Percentiles rank a stretch among this genome's conserved stretches.
phyloP scores from a whole-genome alignment of 768 basidiomycete genomes.

The Coprinellus micaceus region DNA sequence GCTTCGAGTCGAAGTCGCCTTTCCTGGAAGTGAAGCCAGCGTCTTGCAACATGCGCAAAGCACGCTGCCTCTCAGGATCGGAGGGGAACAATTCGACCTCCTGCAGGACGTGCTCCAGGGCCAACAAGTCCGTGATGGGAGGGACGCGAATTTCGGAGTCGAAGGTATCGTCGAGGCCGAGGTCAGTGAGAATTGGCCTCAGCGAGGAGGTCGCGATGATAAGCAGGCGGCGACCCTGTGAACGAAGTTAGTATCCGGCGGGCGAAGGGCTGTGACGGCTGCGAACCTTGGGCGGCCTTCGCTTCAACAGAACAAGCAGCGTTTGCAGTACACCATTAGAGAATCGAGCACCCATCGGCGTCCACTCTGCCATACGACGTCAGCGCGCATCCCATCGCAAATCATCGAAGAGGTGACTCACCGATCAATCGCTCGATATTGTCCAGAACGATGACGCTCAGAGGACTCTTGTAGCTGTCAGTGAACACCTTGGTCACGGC shows the following conservation, averaged over 20 bases:
- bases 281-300: conserved; percentile 74
- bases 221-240: conserved; percentile 84
- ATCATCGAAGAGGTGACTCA: conserved; percentile 23
- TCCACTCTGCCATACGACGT: conserved; percentile 68
- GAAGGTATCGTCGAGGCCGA: conserved; percentile 86
- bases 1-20: conserved; percentile 39
- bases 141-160: conserved; percentile 85
- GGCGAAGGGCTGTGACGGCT: not conserved
- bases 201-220: conserved; percentile 92
- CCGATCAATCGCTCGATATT: conserved; percentile 91
- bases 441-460: conserved; percentile 95
- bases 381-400: too few species aligned
- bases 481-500: conserved; percentile 90
- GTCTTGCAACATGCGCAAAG: conserved; percentile 64
- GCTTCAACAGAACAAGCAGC: conserved; percentile 80
- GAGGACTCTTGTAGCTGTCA: conserved; percentile 95
- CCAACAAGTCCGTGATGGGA: conserved; percentile 65
- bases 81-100: conserved; percentile 76
- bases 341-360: conserved; percentile 93
- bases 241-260: not conserved
- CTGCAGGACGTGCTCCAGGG: conserved; percentile 72
- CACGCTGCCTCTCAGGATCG: conserved; percentile 49
- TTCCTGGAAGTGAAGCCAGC: conserved; percentile 64
- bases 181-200: conserved; percentile 77
- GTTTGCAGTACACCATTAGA: conserved; percentile 92